Base-by-base conservation (phyloP, 1,284 basidiomycete genomes). In the Bjerkandera adusta region DNA sequence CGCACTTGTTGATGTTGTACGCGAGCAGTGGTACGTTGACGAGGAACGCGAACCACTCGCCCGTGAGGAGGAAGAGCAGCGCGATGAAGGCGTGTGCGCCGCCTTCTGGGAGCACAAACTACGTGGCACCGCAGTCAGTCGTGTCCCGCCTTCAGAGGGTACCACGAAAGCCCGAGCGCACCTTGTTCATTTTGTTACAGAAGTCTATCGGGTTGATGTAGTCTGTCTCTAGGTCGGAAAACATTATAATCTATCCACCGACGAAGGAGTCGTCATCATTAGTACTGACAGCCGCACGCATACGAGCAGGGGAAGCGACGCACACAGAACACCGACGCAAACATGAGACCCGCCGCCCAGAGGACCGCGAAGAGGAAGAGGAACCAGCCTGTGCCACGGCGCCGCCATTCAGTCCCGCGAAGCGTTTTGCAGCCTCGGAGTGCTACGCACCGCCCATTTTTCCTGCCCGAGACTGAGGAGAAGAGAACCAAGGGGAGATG, bases 131-230 rank as follows among this genome's bases (percentile, higher is more conserved):
- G 56, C 24, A 36, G 20, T 34, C 15, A 26, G 21, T 4, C 13
- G 22, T 30, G 25, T 15, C 12, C 22, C 33, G 37, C 15, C 15
- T 10, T 24, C 15, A 8, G 22, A 29, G 16, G 26, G 18, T 49
- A 5, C 7, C 13, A 20, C 37, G 20, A 12, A n/a, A 20, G 7
- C 21, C 49, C 13, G 21, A 49, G 15, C 65, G 48, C 55, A 97
- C 96, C 72, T 95, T 91, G 70, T 99, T 99, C 63, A 99, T 86
- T 76, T 98, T 98, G 76, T 98, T 98, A 76, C 97, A 99, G 36
- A 99, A 85, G 71, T 99, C 96, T 82, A 99, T 98, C 47, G 96
- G 96, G 75, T 99, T 99, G 76, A 99, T 97, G 75, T 98, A 99
- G 78, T 98, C 92, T 72, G 91, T 95, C 73, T 96, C 93, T 64